Conservation (phyloP, 768 basidiomycete genomes). For the Zangia roseola region DNA sequence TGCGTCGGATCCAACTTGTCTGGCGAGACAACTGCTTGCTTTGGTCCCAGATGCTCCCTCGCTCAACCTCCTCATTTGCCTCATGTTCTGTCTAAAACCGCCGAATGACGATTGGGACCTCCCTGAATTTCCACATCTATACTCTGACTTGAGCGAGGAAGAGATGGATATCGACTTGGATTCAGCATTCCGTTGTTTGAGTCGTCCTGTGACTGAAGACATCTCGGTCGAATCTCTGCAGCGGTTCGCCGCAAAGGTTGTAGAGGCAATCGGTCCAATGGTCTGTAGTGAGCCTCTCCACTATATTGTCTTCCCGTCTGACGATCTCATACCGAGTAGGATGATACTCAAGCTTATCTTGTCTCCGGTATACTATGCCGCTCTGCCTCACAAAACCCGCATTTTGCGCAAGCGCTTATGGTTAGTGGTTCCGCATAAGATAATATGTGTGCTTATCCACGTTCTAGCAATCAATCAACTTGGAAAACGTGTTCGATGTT, state of each 20-base stretch:
- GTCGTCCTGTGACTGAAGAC: constrained; percentile 60
- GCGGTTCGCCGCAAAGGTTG: constrained; percentile 55
- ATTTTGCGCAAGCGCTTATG: constrained; percentile 42
- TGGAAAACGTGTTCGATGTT: constrained; percentile 53
- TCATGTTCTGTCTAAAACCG: constrained; percentile 81
- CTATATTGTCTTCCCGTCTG: neutral
- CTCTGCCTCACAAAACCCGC: constrained; percentile 63
- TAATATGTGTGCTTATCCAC: constrained; percentile 8
- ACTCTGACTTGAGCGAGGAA: constrained; percentile 56
- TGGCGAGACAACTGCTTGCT: constrained; percentile 61
- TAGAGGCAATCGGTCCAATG: constrained; percentile 54
- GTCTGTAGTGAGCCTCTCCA: constrained; percentile 36
- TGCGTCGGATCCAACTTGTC: constrained; percentile 53
- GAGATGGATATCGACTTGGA: constrained; percentile 58
- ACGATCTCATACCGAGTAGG: constrained; percentile 34
- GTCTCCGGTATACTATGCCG: constrained; percentile 63
- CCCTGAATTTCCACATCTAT: constrained; percentile 68
- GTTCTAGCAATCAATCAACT: constrained; percentile 55
- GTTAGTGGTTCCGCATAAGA: constrained; percentile 27
- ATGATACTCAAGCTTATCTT: constrained; percentile 53
- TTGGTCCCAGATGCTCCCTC: constrained; percentile 63
- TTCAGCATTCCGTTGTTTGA: constrained; percentile 49
- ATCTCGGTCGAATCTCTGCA: constrained; percentile 47
- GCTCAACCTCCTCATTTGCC: constrained; percentile 60
- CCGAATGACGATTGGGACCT: constrained; percentile 78